Base-by-base conservation (phyloP, 2,329 filamentous ascomycete genomes). In the Sphaerulina vaccinii region DNA sequence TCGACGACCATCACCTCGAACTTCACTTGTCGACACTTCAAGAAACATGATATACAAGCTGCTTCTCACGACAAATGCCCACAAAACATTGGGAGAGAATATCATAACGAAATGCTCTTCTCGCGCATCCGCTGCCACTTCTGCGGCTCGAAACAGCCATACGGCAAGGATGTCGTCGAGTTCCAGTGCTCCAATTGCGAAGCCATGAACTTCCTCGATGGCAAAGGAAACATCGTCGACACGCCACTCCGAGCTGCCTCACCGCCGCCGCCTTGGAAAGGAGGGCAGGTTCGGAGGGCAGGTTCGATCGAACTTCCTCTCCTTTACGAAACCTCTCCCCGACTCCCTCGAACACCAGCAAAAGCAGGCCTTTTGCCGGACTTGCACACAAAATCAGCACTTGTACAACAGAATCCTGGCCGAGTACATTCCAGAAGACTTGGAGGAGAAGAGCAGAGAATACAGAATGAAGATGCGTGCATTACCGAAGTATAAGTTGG, bases 211-310 rank as follows among this genome's bases (percentile, higher is more conserved):
- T 88, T 89, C 73, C 77, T 96, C 24, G 93, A 99, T 68, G 79
- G 92, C 87, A 83, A 89, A 68, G 92, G 92, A 64, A 84, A 95
- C 44, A 93, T 97, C 59, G 87, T 88, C 50, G 92, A 99, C 70
- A 89, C 91, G 21, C 90, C 89, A 2, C 77, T 84, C 19, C 73
- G 79, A 16, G 81, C 51, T 65, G 60, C 66, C 33, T 62, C 67
- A 24, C 56, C 64, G 16, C 40, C 52, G 7, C 23, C 49, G 10
- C 35, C 32, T 21, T 32, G 21, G 13, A 39, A 6, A 21, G 13
- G n/a, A 10, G 27, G n/a, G n/a, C n/a, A n/a, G n/a, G n/a, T n/a
- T n/a, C 19, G 22, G 38, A 21, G 9, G 8, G 16, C 5, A 16
- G 18, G 3, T 32, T 32, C 16, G 22, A 18, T 16, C 23, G 36